Percentiles rank a stretch among this genome's conserved stretches.
Conservation (phyloP, 169 alveolate species). For the Plasmodium sp. region DNA sequence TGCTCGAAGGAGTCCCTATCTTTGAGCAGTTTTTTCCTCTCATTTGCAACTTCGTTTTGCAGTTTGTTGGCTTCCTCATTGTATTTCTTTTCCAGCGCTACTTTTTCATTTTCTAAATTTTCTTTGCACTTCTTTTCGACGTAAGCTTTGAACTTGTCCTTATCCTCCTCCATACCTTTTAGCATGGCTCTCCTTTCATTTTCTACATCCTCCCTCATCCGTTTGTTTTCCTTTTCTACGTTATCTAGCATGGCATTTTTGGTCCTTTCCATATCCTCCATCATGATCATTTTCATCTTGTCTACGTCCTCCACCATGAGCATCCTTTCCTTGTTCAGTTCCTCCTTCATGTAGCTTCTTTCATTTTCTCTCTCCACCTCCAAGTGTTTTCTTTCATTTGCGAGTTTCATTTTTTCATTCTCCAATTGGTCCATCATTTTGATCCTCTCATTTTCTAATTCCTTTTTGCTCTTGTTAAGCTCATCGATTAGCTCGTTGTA, state of each 20-base stretch:
- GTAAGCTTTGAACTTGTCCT: constrained; percentile 13
- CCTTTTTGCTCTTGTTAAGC: constrained; percentile 48
- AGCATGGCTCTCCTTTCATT: constrained; percentile 37
- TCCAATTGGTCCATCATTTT: constrained; percentile 36
- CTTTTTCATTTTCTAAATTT: constrained; percentile 63
- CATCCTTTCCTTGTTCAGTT: constrained; percentile 49
- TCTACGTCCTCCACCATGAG: constrained; percentile 58
- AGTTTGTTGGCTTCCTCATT: constrained; percentile 36
- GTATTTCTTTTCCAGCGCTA: constrained; percentile 7
- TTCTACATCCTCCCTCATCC: constrained; percentile 46
- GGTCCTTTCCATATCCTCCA: constrained; percentile 56
- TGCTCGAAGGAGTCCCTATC: constrained; percentile 65
- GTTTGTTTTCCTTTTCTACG: constrained; percentile 47
- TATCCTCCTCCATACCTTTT: constrained; percentile 53
- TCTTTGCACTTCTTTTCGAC: constrained; percentile 38
- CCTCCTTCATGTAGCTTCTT: constrained; percentile 46
- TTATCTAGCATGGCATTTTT: constrained; percentile 38
- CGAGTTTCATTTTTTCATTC: constrained; percentile 28
- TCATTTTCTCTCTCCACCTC: constrained; percentile 56
- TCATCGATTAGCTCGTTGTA: constrained; percentile 63
- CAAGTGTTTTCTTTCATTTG: constrained; percentile 45
- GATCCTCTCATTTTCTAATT: constrained; percentile 49
- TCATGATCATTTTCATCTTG: constrained; percentile 50
- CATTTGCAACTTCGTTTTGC: constrained; percentile 44
- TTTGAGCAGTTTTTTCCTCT: constrained; percentile 33